Evolutionary conservation across 2,329 filamentous ascomycete genomes (phyloP).

Genomic region (Cladosporium sp.): DNA sequence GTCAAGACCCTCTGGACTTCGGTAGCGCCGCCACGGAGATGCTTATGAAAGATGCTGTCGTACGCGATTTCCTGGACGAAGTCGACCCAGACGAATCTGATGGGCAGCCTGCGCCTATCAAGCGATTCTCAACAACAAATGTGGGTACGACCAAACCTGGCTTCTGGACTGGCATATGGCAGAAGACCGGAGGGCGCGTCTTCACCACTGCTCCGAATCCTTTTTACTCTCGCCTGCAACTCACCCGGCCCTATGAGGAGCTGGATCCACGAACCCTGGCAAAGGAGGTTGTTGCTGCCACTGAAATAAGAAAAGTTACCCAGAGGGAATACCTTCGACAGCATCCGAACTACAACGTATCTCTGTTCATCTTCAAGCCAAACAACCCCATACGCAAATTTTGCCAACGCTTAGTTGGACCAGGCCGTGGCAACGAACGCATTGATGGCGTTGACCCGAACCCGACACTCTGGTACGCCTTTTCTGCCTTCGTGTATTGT

Average conservation of each 20-base stretch:
- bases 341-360: constrained; percentile 88
- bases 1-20: constrained; percentile 82
- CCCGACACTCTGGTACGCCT: constrained; percentile 83
- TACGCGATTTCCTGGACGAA: constrained; percentile 89
- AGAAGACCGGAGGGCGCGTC: constrained; percentile 24
- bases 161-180: constrained; percentile 22
- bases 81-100: constrained; percentile 26
- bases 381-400: constrained; percentile 71
- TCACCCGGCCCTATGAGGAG: constrained; percentile 66
- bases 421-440: constrained; percentile 78
- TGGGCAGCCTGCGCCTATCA: background rate
- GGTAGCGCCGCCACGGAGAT: constrained; percentile 90
- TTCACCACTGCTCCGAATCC: constrained; percentile 71
- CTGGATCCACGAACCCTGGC: constrained; percentile 84
- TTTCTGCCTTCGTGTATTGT: constrained; percentile 89
- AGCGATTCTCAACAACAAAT: constrained; percentile 9
- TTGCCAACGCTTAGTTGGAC: constrained; percentile 87
- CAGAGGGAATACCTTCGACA: constrained; percentile 85
- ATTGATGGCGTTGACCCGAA: constrained; percentile 88
- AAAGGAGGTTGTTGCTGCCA: constrained; percentile 78
- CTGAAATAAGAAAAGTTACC: constrained; percentile 75
- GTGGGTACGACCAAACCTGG: constrained; percentile 14
- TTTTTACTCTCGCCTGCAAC: constrained; percentile 80
- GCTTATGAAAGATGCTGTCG: constrained; percentile 92
- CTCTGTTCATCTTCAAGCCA: constrained; percentile 80